Percentiles rank a stretch among this genome's conserved stretches.
Evolutionary conservation across 148 eudicot species (phyloP).

Genomic region (Dysphania ambrosioides): DNA sequence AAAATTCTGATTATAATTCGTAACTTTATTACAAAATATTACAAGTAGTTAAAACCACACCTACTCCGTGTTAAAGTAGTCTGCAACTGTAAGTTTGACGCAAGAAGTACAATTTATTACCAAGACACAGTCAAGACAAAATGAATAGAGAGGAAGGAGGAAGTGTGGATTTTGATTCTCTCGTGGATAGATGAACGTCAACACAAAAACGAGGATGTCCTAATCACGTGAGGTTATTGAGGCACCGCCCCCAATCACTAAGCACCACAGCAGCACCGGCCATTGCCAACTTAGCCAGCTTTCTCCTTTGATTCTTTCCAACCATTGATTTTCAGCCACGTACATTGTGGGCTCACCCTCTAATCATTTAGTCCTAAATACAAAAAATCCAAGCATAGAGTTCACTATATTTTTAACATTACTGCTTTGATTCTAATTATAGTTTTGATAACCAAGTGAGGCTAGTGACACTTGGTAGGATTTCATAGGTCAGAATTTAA

Average conservation of each 20-base stretch:
- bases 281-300: constrained; percentile 19
- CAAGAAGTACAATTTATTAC: too few relatives aligned
- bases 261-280: constrained; percentile 24
- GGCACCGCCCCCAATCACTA: constrained; percentile 25
- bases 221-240: constrained; percentile 25
- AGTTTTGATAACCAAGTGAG: too few relatives aligned
- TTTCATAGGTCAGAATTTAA: too few relatives aligned
- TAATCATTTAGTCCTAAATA: constrained; percentile 12
- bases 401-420: too few relatives aligned
- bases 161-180: neutral
- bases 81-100: too few relatives aligned
- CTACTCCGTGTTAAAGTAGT: too few relatives aligned
- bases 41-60: too few relatives aligned
- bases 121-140: neutral
- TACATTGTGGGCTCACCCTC: neutral
- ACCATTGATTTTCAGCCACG: constrained; percentile 16
- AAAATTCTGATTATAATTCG: too few relatives aligned
- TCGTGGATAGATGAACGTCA: neutral
- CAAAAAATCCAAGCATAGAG: too few relatives aligned
- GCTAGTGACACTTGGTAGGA: too few relatives aligned
- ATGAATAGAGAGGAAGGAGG: neutral
- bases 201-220: constrained; percentile 16
- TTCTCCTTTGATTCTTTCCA: neutral
- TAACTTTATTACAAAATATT: too few relatives aligned
- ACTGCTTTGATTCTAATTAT: too few relatives aligned